Evolutionary conservation across 805 yeast species (phyloP).

Genomic region (Metschnikowia lochheadii): DNA sequence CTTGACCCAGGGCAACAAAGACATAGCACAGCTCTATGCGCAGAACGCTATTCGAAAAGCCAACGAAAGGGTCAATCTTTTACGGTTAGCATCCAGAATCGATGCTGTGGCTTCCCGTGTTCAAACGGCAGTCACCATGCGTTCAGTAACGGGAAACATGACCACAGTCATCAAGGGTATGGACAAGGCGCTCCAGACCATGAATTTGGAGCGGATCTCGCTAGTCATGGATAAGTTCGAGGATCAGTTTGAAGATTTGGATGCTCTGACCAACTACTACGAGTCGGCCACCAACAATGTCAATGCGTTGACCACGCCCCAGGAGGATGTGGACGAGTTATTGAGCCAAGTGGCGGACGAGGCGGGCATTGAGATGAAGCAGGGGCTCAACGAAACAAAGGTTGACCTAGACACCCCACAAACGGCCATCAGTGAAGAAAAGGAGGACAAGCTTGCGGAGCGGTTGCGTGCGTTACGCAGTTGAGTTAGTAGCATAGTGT

Average conservation of each 20-base stretch:
- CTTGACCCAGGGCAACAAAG: constrained; percentile 76
- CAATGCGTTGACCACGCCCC: constrained; percentile 87
- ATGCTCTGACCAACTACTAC: constrained; percentile 88
- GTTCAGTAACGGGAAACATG: constrained; percentile 92
- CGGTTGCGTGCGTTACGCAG: constrained; percentile 78
- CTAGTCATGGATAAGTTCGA: constrained; percentile 97
- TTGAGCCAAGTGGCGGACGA: constrained; percentile 95
- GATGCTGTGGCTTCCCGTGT: constrained; percentile 96
- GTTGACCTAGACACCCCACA: constrained; percentile 43
- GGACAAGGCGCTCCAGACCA: constrained; percentile 93
- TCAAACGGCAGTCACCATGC: constrained; percentile 97
- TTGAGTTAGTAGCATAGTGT: neutral
- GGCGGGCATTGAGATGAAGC: constrained; percentile 91
- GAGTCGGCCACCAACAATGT: constrained; percentile 86
- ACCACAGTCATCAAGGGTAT: constrained; percentile 87
- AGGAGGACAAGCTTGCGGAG: constrained; percentile 85
- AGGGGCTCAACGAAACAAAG: constrained; percentile 67
- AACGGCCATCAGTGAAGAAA: constrained; percentile 52
- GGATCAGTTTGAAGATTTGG: constrained; percentile 91
- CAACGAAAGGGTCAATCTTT: constrained; percentile 76
- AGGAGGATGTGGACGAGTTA: constrained; percentile 87
- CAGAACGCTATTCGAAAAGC: constrained; percentile 92
- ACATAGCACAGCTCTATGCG: constrained; percentile 90
- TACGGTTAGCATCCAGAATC: constrained; percentile 80
- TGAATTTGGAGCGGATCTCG: constrained; percentile 91